These are phyloP conservation scores for Erodium trifolium DNA, from an alignment of 441 rosid genomes.

Conservation along the genomic window DNA sequence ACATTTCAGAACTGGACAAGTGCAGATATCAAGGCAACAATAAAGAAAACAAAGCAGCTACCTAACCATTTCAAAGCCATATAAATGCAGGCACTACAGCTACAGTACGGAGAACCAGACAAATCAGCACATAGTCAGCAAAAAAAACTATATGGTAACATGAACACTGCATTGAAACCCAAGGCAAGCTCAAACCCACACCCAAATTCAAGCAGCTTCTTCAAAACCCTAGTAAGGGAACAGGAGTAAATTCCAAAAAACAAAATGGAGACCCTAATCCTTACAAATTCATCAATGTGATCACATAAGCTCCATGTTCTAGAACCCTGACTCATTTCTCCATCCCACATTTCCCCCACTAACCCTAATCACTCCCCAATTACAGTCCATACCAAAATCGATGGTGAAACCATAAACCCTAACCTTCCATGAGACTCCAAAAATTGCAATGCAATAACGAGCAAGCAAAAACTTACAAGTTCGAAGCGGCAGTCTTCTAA, in stretches of 20 bases:
- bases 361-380: not conserved
- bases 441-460: not conserved
- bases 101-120: not conserved
- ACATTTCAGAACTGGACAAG: no score
- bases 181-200: not conserved
- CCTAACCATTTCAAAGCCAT: no score
- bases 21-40: no score
- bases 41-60: no score
- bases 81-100: no score
- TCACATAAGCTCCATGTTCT: not conserved
- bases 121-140: no score
- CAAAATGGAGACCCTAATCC: not conserved
- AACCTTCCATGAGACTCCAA: not conserved
- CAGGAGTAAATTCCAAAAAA: not conserved
- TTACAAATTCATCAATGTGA: not conserved
- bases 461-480: conserved; percentile 43
- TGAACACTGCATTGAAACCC: not conserved
- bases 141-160: not conserved
- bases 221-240: not conserved
- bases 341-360: not conserved
- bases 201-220: not conserved
- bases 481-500: conserved; percentile 68
- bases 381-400: not conserved
- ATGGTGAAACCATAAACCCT: not conserved
- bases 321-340: not conserved